Percentiles rank a stretch among this genome's conserved stretches.
These are phyloP conservation scores for Claviceps maximensis DNA, from an alignment of 2,329 filamentous ascomycete genomes.

Conservation along the genomic window DNA sequence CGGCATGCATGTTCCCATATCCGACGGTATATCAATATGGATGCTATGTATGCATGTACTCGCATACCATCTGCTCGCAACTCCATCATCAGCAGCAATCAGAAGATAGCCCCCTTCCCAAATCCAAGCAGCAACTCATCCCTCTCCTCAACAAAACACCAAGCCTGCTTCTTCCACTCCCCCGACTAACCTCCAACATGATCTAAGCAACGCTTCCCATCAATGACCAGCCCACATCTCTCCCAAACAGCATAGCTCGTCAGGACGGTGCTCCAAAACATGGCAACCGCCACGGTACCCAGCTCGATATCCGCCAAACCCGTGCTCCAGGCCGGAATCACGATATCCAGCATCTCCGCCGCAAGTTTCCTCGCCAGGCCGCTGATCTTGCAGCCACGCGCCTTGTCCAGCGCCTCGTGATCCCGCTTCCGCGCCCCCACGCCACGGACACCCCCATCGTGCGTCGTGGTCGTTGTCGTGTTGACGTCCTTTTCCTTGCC, in stretches of 20 bases:
- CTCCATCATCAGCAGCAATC: too few relatives aligned
- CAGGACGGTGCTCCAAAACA: slow-evolving; percentile 48
- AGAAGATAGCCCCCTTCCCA: too few relatives aligned
- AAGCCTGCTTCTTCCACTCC: too few relatives aligned
- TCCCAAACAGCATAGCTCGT: slow-evolving; percentile 51
- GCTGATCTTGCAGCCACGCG: slow-evolving; percentile 17
- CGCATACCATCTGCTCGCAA: too few relatives aligned
- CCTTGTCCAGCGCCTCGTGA: slow-evolving; percentile 18
- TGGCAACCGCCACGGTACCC: slow-evolving; percentile 41
- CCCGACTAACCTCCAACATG: too few relatives aligned
- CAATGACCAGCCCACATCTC: slow-evolving; percentile 22
- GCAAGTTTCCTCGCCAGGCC: slow-evolving; percentile 34
- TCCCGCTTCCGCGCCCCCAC: slow-evolving; percentile 17
- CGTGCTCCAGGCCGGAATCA: slow-evolving; percentile 45
- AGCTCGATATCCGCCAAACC: slow-evolving; percentile 44
- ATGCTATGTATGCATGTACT: too few relatives aligned
- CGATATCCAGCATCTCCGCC: slow-evolving; percentile 46
- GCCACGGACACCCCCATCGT: not conserved
- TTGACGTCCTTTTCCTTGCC: slow-evolving; percentile 5
- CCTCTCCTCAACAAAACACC: too few relatives aligned
- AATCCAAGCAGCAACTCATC: too few relatives aligned
- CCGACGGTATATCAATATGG: too few relatives aligned
- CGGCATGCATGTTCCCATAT: too few relatives aligned
- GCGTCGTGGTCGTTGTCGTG: slow-evolving; percentile 16
- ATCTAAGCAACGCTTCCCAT: slow-evolving; percentile 3